phyloP scores from a whole-genome alignment of 1,284 basidiomycete species.

The Malassezia psittaci region DNA sequence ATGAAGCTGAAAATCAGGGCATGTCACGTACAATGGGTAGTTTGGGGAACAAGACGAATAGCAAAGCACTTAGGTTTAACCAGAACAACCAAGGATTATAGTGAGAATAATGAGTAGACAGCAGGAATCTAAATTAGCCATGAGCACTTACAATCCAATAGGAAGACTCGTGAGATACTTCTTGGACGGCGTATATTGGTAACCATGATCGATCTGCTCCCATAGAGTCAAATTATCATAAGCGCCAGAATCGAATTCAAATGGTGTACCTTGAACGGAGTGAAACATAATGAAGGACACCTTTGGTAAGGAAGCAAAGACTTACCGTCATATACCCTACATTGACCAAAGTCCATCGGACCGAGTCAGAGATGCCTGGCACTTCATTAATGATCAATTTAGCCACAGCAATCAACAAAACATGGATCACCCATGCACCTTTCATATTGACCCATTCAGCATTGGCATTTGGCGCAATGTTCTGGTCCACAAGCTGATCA shows the following conservation, averaged over 20 bases:
- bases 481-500: constrained; percentile 50
- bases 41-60: constrained; percentile 84
- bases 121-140: constrained; percentile 62
- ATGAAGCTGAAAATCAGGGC: constrained; percentile 15
- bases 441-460: constrained; percentile 98
- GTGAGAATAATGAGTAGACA: constrained; percentile 88
- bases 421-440: constrained; percentile 92
- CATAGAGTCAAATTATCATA: constrained; percentile 95
- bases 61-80: constrained; percentile 74
- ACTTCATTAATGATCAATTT: constrained; percentile 89
- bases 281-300: constrained; percentile 97
- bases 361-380: constrained; percentile 83
- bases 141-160: constrained; percentile 65
- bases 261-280: constrained; percentile 92
- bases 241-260: constrained; percentile 74
- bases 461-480: constrained; percentile 63
- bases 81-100: constrained; percentile 77
- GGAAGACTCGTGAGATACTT: constrained; percentile 93
- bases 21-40: constrained; percentile 59
- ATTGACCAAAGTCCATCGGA: constrained; percentile 92
- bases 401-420: constrained; percentile 77
- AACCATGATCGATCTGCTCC: constrained; percentile 98
- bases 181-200: constrained; percentile 94
- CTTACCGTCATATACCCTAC: constrained; percentile 79
- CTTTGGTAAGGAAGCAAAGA: constrained; percentile 50